A percentile compares a stretch with the other conserved stretches of the same genome.
These are phyloP conservation scores for Phytopythium delawarense DNA, from an alignment of 352 stramenopile genomes.

Conservation along the genomic window DNA sequence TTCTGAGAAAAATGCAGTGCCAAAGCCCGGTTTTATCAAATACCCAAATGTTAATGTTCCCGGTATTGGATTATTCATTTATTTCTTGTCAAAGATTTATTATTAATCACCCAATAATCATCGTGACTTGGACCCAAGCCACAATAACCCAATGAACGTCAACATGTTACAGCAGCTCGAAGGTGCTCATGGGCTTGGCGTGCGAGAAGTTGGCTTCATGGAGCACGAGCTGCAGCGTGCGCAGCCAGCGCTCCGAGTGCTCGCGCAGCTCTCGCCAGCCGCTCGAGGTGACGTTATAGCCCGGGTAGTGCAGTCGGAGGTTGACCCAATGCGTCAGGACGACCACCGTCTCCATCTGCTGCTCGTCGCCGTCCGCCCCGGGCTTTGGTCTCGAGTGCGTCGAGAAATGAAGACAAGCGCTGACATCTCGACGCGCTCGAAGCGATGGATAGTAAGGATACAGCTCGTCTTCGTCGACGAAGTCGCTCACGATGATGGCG, in stretches of 20 bases:
- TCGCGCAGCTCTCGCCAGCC: slow-evolving; percentile 26
- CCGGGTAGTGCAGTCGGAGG: slow-evolving; percentile 27
- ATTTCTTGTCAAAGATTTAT: no score
- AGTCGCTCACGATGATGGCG: slow-evolving; percentile 39
- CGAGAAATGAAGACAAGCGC: slow-evolving; percentile 19
- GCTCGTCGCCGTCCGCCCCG: background rate
- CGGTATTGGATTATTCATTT: no score
- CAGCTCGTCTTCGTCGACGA: slow-evolving; percentile 39
- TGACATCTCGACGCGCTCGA: slow-evolving; percentile 39
- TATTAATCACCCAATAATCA: no score
- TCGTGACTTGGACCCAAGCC: no score
- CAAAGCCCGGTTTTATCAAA: no score
- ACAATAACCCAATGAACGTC: no score
- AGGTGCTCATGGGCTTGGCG: background rate
- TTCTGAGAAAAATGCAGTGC: no score
- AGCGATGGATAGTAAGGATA: slow-evolving; percentile 38
- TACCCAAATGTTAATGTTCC: no score
- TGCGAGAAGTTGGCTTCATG: background rate
- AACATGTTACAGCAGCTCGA: background rate
- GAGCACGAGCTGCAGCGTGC: slow-evolving; percentile 15
- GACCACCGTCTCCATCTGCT: slow-evolving; percentile 11
- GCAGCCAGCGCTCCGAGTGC: slow-evolving; percentile 28
- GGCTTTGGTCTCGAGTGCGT: slow-evolving; percentile 12
- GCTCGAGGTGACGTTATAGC: slow-evolving; percentile 18
- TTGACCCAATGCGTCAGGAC: slow-evolving; percentile 27